A percentile compares a stretch with the other conserved stretches of the same genome.
Evolutionary conservation across 2,329 filamentous ascomycete genomes (phyloP).

Genomic region (Trichoderma sp.): DNA sequence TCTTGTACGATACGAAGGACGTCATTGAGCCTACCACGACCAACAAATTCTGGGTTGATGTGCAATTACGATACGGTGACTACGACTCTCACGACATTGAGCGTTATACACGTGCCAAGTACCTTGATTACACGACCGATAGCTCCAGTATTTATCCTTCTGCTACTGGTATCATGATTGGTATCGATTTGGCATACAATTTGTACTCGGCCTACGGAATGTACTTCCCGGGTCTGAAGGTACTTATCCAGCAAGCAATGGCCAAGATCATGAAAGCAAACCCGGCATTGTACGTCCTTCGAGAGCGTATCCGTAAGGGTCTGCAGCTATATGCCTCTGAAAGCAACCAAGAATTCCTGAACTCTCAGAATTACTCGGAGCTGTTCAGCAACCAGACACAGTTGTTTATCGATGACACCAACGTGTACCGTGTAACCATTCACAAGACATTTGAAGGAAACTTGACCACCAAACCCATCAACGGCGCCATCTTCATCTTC

Average conservation of each 20-base stretch:
- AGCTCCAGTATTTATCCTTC: constrained; percentile 99
- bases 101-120: constrained; percentile 94
- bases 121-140: constrained; percentile 97
- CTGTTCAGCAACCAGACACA: constrained; percentile 99
- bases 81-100: constrained; percentile 99
- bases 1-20: constrained; percentile 95
- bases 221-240: constrained; percentile 97
- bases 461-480: constrained; percentile 98
- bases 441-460: constrained; percentile 99
- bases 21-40: constrained; percentile 89
- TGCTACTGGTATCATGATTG: constrained; percentile 94
- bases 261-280: constrained; percentile 99
- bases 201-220: constrained; percentile 97
- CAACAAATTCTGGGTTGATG: constrained; percentile 99
- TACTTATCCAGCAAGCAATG: constrained; percentile 96
- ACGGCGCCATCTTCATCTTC: constrained; percentile 99
- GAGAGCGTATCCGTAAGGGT: constrained; percentile 97
- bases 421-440: constrained; percentile 98
- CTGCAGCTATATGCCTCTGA: constrained; percentile 96
- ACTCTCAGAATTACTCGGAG: constrained; percentile 99
- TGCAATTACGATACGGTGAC: constrained; percentile 93
- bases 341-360: constrained; percentile 98
- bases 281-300: constrained; percentile 89
- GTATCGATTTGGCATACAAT: constrained; percentile 96
- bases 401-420: constrained; percentile 98